Evolutionary conservation across 2,329 filamentous ascomycete genomes (phyloP), one percentile per base, ranked within the genome.

Genomic region (Aspergillus candidus): DNA sequence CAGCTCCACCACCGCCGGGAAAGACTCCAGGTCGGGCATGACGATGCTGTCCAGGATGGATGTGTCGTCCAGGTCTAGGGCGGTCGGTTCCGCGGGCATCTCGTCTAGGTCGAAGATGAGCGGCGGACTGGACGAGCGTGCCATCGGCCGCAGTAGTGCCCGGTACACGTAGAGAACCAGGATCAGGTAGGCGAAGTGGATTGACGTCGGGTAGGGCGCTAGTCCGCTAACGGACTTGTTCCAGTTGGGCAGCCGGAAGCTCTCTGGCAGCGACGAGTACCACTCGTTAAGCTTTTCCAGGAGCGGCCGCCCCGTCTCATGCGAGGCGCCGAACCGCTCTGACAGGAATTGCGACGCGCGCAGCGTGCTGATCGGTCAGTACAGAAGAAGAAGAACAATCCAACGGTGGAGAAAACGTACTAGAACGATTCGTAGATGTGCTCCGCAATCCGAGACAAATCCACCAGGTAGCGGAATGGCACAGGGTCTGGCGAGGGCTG

Each of bases 151-250:
- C 12, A 67, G 51, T 36, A 67, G 54, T 0, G 63, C 63, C 18
- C 63, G 63, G 44, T 65, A 66, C 2, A 64, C 53, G 32, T 58
- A 63, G 4, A 67, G 47, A n/a, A 62, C 61, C 2, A 65, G 53
- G n/a, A 60, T 52, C n/a, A 66, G 47, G 38, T 65, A 67, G 32
- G 61, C 59, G 35, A 67, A 62, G 31, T 65, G 63, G 6, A 66
- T 56, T 4, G 55, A 53, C 1, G 56, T 58, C 8, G 53, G 55
- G 35, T 55, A 58, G 1, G 53, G 53, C 6, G 51, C 50, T 8
- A 54, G 50, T 3, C 58, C 51, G 34, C 51, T 49, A 27, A 54
- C 55, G 17, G 52, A 57, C 44, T 55, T 55, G 47, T 54, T 56
- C 55, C 56, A 59, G 33, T 58, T 59, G 15, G 56, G 55, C 1